Evolutionary conservation across 805 yeast species (phyloP).

Genomic region (Kodamaea lidongshanica): DNA sequence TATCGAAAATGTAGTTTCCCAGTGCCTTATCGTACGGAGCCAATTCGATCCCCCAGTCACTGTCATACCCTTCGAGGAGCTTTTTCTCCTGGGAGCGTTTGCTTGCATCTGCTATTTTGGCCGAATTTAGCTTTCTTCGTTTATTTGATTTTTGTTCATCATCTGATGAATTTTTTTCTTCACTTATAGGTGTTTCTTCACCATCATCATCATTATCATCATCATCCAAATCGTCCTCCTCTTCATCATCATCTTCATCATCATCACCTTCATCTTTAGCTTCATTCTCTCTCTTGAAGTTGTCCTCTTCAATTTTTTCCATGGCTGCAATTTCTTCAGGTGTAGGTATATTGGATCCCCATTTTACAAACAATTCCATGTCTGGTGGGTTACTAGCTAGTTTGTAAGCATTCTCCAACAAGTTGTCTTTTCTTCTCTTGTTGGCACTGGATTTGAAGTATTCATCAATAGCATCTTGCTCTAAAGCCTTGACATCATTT

Average conservation of each 20-base stretch:
- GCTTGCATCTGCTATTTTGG: slow-evolving; percentile 13
- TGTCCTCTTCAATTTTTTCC: slow-evolving; percentile 39
- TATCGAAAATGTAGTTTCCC: slow-evolving; percentile 33
- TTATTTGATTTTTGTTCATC: slow-evolving; percentile 1
- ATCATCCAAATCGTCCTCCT: slow-evolving; percentile 8
- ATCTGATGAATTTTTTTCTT: slow-evolving; percentile 3
- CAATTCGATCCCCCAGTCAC: slow-evolving; percentile 42
- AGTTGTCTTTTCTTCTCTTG: slow-evolving; percentile 37
- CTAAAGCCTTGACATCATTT: slow-evolving; percentile 45
- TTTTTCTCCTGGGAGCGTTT: slow-evolving; percentile 11
- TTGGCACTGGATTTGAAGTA: slow-evolving; percentile 22
- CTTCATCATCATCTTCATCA: slow-evolving; percentile 13
- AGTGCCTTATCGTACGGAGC: slow-evolving; percentile 15
- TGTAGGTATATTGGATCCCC: slow-evolving; percentile 42
- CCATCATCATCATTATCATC: slow-evolving; percentile 8
- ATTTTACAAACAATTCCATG: slow-evolving; percentile 34
- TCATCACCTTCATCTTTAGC: slow-evolving; percentile 18
- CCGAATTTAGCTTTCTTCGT: slow-evolving; percentile 12
- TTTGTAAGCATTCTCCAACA: slow-evolving; percentile 46
- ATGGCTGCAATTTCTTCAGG: slow-evolving; percentile 37
- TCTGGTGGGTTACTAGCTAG: slow-evolving; percentile 45
- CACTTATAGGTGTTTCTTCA: slow-evolving; percentile 1
- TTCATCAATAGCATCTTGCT: slow-evolving; percentile 35
- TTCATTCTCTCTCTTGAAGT: slow-evolving; percentile 11
- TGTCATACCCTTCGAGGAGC: slow-evolving; percentile 18